phyloP scores from a whole-genome alignment of 495 filamentous ascomycete genomes.

The Durotheca rogersii region DNA sequence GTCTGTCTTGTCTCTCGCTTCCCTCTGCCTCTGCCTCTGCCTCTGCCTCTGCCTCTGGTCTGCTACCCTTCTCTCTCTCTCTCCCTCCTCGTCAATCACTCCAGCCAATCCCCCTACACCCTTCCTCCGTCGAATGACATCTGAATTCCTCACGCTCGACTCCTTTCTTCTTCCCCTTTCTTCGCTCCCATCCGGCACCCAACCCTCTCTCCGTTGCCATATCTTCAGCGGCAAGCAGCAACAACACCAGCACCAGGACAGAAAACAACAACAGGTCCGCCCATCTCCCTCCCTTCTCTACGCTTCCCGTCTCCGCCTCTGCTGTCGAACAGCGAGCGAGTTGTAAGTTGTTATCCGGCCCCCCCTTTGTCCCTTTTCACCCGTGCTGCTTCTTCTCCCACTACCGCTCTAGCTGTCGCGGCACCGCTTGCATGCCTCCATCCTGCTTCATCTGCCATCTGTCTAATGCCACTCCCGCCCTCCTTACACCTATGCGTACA shows the following conservation, averaged over 20 bases:
- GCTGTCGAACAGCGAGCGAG: too few relatives aligned
- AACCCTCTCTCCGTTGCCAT: conserved; percentile 6
- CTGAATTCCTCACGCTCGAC: background rate
- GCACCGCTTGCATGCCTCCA: too few relatives aligned
- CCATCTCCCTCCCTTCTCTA: too few relatives aligned
- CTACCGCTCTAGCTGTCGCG: too few relatives aligned
- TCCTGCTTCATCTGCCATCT: background rate
- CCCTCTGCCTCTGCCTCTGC: too few relatives aligned
- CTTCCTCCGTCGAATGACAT: conserved; percentile 28
- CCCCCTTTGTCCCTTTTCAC: background rate
- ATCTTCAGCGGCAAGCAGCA: too few relatives aligned
- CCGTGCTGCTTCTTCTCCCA: background rate
- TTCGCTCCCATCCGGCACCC: conserved; percentile 12
- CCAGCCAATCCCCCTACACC: too few relatives aligned
- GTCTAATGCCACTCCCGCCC: background rate
- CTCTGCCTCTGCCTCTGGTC: too few relatives aligned
- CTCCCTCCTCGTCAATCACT: background rate
- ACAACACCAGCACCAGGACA: too few relatives aligned
- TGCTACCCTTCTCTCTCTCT: background rate
- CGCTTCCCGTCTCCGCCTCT: too few relatives aligned
- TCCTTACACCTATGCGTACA: too few relatives aligned
- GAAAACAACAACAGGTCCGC: too few relatives aligned
- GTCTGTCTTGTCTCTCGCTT: background rate
- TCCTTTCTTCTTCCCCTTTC: background rate
- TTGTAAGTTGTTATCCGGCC: background rate